These are phyloP conservation scores for Xylaria sp. DNA, from an alignment of 2,329 filamentous ascomycete genomes.

Conservation along the genomic window DNA sequence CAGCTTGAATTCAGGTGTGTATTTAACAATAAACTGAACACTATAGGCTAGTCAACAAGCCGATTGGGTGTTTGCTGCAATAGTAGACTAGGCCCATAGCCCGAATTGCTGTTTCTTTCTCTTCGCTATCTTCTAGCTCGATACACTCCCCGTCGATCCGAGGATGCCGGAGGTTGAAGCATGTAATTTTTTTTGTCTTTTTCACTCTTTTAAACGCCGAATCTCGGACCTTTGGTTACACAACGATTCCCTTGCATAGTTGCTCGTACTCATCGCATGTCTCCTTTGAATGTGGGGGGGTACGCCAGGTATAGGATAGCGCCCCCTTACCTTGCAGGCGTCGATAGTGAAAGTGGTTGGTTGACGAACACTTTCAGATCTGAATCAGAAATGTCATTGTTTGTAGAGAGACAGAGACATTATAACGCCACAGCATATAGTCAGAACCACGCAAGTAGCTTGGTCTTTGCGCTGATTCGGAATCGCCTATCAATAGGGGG, in stretches of 20 bases:
- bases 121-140: neutral
- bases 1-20: neutral
- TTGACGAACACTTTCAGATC: neutral
- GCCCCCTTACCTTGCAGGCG: neutral
- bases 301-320: neutral
- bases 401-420: neutral
- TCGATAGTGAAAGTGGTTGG: neutral
- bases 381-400: neutral
- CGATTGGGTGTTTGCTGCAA: slow-evolving; percentile 10
- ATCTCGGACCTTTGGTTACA: slow-evolving; percentile 9
- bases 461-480: no score
- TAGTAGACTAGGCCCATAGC: slow-evolving; percentile 20
- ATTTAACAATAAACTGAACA: neutral
- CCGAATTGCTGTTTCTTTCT: slow-evolving; percentile 6
- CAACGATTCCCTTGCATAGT: neutral
- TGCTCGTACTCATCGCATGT: neutral
- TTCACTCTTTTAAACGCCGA: slow-evolving; percentile 6
- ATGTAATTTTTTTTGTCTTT: slow-evolving; percentile 15
- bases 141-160: slow-evolving; percentile 25
- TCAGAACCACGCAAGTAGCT: no score
- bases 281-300: neutral
- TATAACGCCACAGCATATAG: no score
- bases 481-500: no score
- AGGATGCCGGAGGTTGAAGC: neutral
- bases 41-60: slow-evolving; percentile 6